Base-by-base conservation (phyloP, 2,329 filamentous ascomycete species). In the Pseudogymnoascus sp. region DNA sequence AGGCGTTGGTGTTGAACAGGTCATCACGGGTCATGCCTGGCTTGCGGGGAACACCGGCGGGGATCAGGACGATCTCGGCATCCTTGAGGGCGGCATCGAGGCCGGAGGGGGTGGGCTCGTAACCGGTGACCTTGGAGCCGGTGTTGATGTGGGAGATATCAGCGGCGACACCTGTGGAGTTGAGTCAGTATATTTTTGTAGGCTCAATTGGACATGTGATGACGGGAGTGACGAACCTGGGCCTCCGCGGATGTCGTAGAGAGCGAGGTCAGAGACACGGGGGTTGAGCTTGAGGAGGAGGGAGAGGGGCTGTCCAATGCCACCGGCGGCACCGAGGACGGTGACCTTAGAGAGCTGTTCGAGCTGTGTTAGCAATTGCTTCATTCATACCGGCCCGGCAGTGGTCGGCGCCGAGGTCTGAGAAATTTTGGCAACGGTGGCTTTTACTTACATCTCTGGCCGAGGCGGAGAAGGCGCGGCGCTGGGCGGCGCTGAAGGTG, bases 1-100 rank as follows among this genome's bases (percentile, higher is more conserved):
- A 96, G 79, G 94, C 94, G 80, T 99, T 99, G 85, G 93, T 99
- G 88, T 97, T 97, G 92, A 99, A 99, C 68, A 99, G 89, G 78
- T 99, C 93, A 80, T 99, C 94, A 84, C 94, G 92, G 81, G 90
- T 96, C 94, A 99, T 99, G 81, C 94, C 94, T 77, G 94, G 94
- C 87, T 74, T 73, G 82, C 94, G 92, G 75, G 94, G 94, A 70
- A 99, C 93, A 84, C 94, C 94, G 74, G 94, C 94, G 74, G 94
- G 94, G 78, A 99, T 97, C 75, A 99, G 86, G 74, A 99, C 91
- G 72, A 99, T 87, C 80, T 97, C 92, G 74, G 92, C 82, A 75
- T 85, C 92, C 81, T 90, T 89, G 77, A 99, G 86, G 74, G 88
- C 88, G 68, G 83, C 84, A 72, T 84, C 84, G 66, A 97, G 89